Evolutionary conservation across 2,329 filamentous ascomycete species (phyloP).

Genomic region (Mariannaea sp.): DNA sequence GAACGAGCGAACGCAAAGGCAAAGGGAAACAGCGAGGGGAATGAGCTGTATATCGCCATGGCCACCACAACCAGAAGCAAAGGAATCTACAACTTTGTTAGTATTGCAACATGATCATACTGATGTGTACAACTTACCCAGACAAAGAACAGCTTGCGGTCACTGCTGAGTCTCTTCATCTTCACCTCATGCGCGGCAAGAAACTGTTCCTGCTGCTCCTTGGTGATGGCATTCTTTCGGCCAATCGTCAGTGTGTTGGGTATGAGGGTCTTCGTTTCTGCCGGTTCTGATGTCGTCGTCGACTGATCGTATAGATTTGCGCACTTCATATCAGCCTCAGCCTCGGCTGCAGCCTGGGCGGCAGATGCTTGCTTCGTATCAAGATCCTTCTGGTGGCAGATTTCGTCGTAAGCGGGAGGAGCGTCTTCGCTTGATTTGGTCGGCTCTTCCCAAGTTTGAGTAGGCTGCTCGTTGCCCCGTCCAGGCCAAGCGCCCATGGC

Average conservation of each 20-base stretch:
- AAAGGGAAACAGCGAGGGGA: slow-evolving; percentile 53
- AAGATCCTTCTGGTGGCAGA: slow-evolving; percentile 65
- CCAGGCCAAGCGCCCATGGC: slow-evolving; percentile 60
- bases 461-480: slow-evolving; percentile 48
- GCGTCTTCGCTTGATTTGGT: slow-evolving; percentile 54
- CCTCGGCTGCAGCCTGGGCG: slow-evolving; percentile 61
- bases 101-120: slow-evolving; percentile 1
- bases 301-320: slow-evolving; percentile 56
- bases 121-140: slow-evolving; percentile 56
- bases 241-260: slow-evolving; percentile 61
- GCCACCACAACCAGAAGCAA: slow-evolving; percentile 54
- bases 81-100: slow-evolving; percentile 51
- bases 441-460: slow-evolving; percentile 70
- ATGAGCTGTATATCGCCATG: slow-evolving; percentile 56
- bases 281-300: slow-evolving; percentile 40
- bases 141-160: slow-evolving; percentile 70
- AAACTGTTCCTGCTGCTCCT: slow-evolving; percentile 68
- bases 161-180: slow-evolving; percentile 65
- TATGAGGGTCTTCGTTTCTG: slow-evolving; percentile 48
- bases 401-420: slow-evolving; percentile 79
- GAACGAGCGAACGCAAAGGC: slow-evolving; percentile 42
- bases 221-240: slow-evolving; percentile 66
- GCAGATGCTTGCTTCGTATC: slow-evolving; percentile 65
- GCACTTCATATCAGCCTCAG: slow-evolving; percentile 63
- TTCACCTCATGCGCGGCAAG: slow-evolving; percentile 64